Percentiles rank a stretch among this genome's conserved stretches.
Evolutionary conservation across 192 early-diverging fungal genomes (phyloP).

Genomic region (Gaertneriomyces sp.): DNA sequence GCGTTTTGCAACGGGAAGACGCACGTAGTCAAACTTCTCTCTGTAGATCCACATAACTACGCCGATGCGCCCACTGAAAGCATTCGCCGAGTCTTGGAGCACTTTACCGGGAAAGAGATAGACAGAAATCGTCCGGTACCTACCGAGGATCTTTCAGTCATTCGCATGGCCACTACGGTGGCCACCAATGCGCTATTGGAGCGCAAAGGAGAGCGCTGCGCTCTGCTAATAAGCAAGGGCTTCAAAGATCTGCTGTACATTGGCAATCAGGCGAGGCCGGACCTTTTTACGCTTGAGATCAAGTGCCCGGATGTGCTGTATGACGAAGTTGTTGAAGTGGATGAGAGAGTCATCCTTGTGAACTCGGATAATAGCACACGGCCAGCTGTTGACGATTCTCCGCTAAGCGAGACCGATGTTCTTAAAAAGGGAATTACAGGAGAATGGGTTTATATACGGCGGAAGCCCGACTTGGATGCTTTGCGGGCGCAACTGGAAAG

Average conservation of each 20-base stretch:
- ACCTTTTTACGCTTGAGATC: constrained; percentile 91
- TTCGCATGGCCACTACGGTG: constrained; percentile 97
- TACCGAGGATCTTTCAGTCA: constrained; percentile 61
- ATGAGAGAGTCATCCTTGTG: constrained; percentile 65
- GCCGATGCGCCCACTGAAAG: constrained; percentile 92
- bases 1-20: constrained; percentile 51
- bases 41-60: constrained; percentile 87
- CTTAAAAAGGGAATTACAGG: constrained; percentile 70
- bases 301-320: constrained; percentile 83
- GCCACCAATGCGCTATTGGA: constrained; percentile 75
- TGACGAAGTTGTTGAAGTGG: constrained; percentile 65
- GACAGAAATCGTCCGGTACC: constrained; percentile 67
- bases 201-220: constrained; percentile 80
- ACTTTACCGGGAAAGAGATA: constrained; percentile 65
- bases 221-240: constrained; percentile 85
- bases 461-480: constrained; percentile 56
- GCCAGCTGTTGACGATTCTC: not conserved
- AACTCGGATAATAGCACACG: not conserved
- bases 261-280: constrained; percentile 89
- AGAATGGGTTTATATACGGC: constrained; percentile 75
- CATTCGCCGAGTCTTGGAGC: constrained; percentile 81
- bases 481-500: constrained; percentile 58
- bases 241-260: constrained; percentile 80
- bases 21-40: constrained; percentile 87
- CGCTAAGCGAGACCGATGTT: not conserved